Percentiles rank a stretch among this genome's conserved stretches.
These are phyloP conservation scores for Sarocladium brachiariae DNA, from an alignment of 2,329 filamentous ascomycete species.

Conservation along the genomic window DNA sequence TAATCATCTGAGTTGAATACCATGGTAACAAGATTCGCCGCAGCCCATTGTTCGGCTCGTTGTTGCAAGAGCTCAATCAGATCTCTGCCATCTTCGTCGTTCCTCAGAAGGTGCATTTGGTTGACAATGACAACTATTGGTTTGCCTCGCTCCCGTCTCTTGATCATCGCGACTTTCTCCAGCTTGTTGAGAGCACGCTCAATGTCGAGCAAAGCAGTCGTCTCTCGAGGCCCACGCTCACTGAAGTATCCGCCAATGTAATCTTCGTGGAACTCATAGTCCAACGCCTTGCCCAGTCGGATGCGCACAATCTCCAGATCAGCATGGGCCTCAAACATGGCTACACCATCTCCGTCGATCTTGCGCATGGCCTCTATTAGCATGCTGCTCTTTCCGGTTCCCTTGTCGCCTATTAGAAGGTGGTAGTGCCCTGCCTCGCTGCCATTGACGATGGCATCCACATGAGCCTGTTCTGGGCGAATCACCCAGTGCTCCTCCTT, in stretches of 20 bases:
- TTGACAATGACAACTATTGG: slow-evolving; percentile 94
- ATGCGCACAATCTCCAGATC: slow-evolving; percentile 94
- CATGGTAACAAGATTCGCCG: slow-evolving; percentile 80
- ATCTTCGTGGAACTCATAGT: slow-evolving; percentile 97
- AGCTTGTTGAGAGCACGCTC: slow-evolving; percentile 96
- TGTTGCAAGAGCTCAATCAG: slow-evolving; percentile 93
- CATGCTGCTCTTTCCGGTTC: slow-evolving; percentile 96
- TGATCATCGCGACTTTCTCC: slow-evolving; percentile 82
- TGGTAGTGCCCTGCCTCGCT: slow-evolving; percentile 75
- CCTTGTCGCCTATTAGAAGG: slow-evolving; percentile 89
- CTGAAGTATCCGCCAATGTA: slow-evolving; percentile 96
- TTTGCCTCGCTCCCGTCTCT: slow-evolving; percentile 52
- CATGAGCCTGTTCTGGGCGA: slow-evolving; percentile 71
- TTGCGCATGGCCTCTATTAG: slow-evolving; percentile 90
- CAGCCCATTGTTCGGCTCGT: slow-evolving; percentile 93
- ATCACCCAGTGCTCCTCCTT: slow-evolving; percentile 60
- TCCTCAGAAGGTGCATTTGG: slow-evolving; percentile 81
- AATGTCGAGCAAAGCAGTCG: slow-evolving; percentile 87
- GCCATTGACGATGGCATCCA: slow-evolving; percentile 79
- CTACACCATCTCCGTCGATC: slow-evolving; percentile 77
- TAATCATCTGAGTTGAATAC: slow-evolving; percentile 97
- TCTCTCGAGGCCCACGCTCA: slow-evolving; percentile 85
- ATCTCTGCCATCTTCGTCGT: slow-evolving; percentile 89
- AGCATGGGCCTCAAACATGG: slow-evolving; percentile 95
- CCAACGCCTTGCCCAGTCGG: slow-evolving; percentile 83